Base-by-base conservation (phyloP, 805 yeast genomes). In the Zygoascus biomembranicola region DNA sequence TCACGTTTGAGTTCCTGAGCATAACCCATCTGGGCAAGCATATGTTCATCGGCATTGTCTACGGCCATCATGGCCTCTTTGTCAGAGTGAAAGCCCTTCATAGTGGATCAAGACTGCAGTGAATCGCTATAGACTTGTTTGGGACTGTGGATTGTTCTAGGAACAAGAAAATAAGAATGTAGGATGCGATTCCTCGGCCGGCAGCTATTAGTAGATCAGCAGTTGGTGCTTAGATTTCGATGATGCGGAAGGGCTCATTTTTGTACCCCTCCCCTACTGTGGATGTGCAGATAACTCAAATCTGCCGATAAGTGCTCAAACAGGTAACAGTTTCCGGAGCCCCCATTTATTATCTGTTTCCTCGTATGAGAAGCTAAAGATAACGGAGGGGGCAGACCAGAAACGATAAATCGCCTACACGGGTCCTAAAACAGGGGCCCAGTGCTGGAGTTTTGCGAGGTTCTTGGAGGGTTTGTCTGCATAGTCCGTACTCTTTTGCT, bases 1-100 rank as follows among this genome's bases (percentile, higher is more conserved):
- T 75, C 76, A 65, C 90, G 77, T 46, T 72, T 72, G 50, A 84
- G 69, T 61, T 85, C 90, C 62, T 82, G 85, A 63, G 81, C 81
- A 65, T 84, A 85, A 8, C 90, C 90, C 53, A 85, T 77, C 56
- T 81, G 80, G 47, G 64, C 64, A 45, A 69, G 64, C 35, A 66
- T 52, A 19, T 57, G 62, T 37, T 66, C 70, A 52, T 69, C 72
- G 41, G 44, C 44, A 16, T 13, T 47, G 28, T 32, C 37, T 2
- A 28, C 14, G 18, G 48, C 48, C 31, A 23, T 20, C 18, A 45
- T 20, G n/a, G 48, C 37, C 23, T 45, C 48, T 8, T 26, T 31
- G 16, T 47, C 50, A 28, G 42, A n/a, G 37, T 44, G 31, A 32
- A 47, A 32, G 13, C 4, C 32, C 5, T 32, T 16, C 50, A 47